These are phyloP conservation scores for Chlorella sp. DNA, from an alignment of 139 green algal genomes.

Conservation along the genomic window DNA sequence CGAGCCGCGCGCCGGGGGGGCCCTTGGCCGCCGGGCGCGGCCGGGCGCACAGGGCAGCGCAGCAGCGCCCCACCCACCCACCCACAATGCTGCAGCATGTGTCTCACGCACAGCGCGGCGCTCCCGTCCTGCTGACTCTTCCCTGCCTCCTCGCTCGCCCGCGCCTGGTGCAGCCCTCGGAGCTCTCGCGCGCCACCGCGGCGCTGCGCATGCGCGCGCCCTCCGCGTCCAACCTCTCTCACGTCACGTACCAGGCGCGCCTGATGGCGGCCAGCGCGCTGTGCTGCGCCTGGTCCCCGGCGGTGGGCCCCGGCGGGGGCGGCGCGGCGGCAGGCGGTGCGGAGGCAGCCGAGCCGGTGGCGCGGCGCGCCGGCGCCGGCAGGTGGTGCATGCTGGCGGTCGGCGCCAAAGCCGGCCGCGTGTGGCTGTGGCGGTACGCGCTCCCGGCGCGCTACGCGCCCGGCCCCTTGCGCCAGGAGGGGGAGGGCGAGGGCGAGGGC, in stretches of 20 bases:
- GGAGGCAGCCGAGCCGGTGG: not conserved
- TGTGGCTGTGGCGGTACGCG: conserved; percentile 49
- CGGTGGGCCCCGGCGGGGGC: not conserved
- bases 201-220: not conserved
- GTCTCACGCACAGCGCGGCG: no score
- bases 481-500: not conserved
- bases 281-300: conserved; percentile 26
- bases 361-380: not conserved
- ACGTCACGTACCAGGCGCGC: conserved; percentile 8
- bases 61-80: no score
- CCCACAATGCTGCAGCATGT: no score
- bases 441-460: conserved; percentile 4
- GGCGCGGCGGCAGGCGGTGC: not conserved
- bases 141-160: no score
- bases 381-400: conserved; percentile 33
- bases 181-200: not conserved
- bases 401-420: conserved; percentile 37
- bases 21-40: no score
- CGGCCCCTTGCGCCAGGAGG: no score
- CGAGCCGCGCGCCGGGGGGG: no score
- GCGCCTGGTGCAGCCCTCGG: no score
- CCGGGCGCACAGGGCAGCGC: no score
- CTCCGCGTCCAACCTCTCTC: not conserved
- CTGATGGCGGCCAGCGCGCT: conserved; percentile 6
- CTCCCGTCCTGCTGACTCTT: no score